These are phyloP conservation scores for Fomitopsis betulina DNA, from an alignment of 1,284 basidiomycete species.

Conservation along the genomic window DNA sequence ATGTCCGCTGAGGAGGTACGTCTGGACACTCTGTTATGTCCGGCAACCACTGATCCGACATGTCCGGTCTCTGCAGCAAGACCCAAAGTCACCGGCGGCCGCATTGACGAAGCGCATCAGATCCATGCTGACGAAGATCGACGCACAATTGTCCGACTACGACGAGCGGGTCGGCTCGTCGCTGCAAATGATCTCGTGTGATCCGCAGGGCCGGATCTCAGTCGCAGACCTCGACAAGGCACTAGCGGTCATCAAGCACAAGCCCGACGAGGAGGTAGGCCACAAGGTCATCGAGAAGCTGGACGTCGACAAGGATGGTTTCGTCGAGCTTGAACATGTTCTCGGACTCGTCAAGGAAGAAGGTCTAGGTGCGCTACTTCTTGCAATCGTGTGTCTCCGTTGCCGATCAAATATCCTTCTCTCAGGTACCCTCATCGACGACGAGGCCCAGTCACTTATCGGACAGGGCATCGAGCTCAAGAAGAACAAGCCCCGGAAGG, in stretches of 20 bases:
- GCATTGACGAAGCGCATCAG: slow-evolving; percentile 93
- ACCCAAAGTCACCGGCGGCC: slow-evolving; percentile 73
- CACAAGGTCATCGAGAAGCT: slow-evolving; percentile 89
- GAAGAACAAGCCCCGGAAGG: slow-evolving; percentile 75
- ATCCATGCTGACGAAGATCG: slow-evolving; percentile 94
- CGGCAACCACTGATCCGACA: not conserved
- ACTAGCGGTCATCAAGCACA: slow-evolving; percentile 90
- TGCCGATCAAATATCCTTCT: slow-evolving; percentile 2
- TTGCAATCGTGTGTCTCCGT: slow-evolving; percentile 5
- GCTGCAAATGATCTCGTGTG: slow-evolving; percentile 92
- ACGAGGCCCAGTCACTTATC: slow-evolving; percentile 68
- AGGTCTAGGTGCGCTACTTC: slow-evolving; percentile 50
- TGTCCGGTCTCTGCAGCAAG: slow-evolving; percentile 33
- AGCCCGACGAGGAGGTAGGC: slow-evolving; percentile 88
- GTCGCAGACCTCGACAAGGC: slow-evolving; percentile 89
- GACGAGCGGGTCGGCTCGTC: slow-evolving; percentile 88
- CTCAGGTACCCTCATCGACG: slow-evolving; percentile 67
- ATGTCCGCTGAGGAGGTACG: slow-evolving; percentile 78
- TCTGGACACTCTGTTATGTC: not conserved
- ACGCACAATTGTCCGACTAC: slow-evolving; percentile 89
- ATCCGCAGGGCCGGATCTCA: slow-evolving; percentile 89
- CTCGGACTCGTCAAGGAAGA: slow-evolving; percentile 77
- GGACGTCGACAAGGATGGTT: slow-evolving; percentile 95
- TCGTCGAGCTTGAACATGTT: slow-evolving; percentile 85
- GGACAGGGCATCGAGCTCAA: slow-evolving; percentile 75